Evolutionary conservation across 2,329 filamentous ascomycete species (phyloP).

Genomic region (Fusarium penzigii): DNA sequence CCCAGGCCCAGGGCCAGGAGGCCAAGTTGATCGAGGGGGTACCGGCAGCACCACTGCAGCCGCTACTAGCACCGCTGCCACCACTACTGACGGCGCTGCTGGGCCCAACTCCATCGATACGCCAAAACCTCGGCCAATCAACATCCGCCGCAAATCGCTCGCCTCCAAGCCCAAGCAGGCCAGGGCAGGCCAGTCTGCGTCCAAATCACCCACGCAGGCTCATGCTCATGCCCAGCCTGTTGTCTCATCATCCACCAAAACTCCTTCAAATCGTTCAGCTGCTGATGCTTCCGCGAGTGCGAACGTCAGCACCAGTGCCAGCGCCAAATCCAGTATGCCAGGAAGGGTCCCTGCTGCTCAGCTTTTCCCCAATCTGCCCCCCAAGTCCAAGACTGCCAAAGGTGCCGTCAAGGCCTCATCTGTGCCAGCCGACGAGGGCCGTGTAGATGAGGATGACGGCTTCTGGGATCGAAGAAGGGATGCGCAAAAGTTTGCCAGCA

Average conservation of each 20-base stretch:
- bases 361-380: constrained; percentile 34
- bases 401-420: constrained; percentile 28
- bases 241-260: constrained; percentile 15
- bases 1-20: constrained; percentile 17
- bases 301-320: constrained; percentile 27
- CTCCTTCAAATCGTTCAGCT: constrained; percentile 3
- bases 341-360: constrained; percentile 38
- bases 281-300: constrained; percentile 26
- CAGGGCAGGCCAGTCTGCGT: constrained; percentile 39
- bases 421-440: constrained; percentile 31
- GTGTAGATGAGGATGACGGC: constrained; percentile 32
- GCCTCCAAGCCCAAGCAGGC: constrained; percentile 37
- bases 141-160: constrained; percentile 41
- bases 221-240: constrained; percentile 4
- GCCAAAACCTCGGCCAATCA: constrained; percentile 44
- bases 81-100: background rate
- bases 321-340: constrained; percentile 41
- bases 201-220: constrained; percentile 32
- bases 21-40: constrained; percentile 21
- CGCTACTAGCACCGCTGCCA: background rate
- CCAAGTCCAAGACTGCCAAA: constrained; percentile 33
- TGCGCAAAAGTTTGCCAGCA: constrained; percentile 43
- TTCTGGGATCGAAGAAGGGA: constrained; percentile 39
- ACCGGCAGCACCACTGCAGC: constrained; percentile 17
- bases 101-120: constrained; percentile 36